Evolutionary conservation across 768 basidiomycete genomes (phyloP).

Genomic region (Polyporus arcularius): DNA sequence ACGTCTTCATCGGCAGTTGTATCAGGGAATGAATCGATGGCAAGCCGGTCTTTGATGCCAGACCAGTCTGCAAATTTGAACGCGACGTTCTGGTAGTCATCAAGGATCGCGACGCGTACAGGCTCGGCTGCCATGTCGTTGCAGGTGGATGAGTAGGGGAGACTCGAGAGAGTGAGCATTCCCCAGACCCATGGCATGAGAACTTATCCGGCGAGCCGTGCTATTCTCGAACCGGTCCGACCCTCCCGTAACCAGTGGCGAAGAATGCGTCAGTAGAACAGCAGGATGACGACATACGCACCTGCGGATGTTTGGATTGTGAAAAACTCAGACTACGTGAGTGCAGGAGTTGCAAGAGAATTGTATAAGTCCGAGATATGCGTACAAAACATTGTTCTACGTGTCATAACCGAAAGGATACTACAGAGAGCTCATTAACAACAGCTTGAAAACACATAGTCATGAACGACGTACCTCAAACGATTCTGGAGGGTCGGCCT

Average conservation of each 20-base stretch:
- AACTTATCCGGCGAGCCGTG: background rate
- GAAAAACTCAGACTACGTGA: too few relatives aligned
- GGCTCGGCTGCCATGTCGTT: conserved; percentile 30
- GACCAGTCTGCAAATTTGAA: conserved; percentile 59
- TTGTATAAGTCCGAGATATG: conserved; percentile 20
- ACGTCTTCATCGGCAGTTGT: conserved; percentile 53
- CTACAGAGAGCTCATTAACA: conserved; percentile 40
- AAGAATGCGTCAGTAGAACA: conserved; percentile 4
- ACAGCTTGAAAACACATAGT: background rate
- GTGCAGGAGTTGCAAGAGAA: conserved; percentile 3
- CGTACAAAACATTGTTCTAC: conserved; percentile 30
- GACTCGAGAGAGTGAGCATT: background rate
- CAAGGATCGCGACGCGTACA: conserved; percentile 54
- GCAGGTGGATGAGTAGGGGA: background rate
- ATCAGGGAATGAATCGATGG: conserved; percentile 50
- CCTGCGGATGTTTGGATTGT: background rate
- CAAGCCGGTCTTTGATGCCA: conserved; percentile 36
- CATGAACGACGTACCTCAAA: conserved; percentile 66
- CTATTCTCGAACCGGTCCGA: conserved; percentile 5
- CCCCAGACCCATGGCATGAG: background rate
- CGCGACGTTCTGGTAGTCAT: conserved; percentile 60
- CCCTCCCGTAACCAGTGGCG: background rate
- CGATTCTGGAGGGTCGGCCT: conserved; percentile 70
- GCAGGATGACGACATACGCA: conserved; percentile 11
- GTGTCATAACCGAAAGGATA: conserved; percentile 76